Conservation (phyloP, 768 basidiomycete genomes). For the Macrolepiota fuliginosa region DNA sequence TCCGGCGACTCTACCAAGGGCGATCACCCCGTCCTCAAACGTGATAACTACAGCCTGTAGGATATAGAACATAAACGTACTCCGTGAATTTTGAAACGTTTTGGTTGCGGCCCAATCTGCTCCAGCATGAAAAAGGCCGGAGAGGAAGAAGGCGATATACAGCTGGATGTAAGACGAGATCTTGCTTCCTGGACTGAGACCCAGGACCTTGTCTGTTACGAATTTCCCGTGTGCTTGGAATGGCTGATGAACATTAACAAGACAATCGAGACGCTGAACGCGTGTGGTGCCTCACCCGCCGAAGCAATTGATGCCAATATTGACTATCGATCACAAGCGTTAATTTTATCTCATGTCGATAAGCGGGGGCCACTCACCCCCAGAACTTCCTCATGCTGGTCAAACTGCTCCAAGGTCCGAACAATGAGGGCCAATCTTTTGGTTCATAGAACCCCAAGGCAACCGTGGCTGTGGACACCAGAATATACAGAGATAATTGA, state of each 20-base stretch:
- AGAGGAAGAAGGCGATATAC: conserved; percentile 29
- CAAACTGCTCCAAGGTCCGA: neutral
- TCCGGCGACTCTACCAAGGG: conserved; percentile 15
- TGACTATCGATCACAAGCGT: conserved; percentile 17
- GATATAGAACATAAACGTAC: conserved; percentile 21
- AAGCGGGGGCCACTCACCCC: neutral
- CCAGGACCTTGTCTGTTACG: conserved; percentile 14
- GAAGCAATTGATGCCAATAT: conserved; percentile 30
- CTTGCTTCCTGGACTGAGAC: conserved; percentile 18
- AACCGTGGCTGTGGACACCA: neutral
- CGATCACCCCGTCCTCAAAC: conserved; percentile 27
- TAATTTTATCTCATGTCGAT: neutral
- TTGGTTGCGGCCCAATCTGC: conserved; percentile 8
- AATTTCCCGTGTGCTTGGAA: conserved; percentile 22
- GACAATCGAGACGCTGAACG: no score
- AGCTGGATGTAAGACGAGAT: conserved; percentile 27
- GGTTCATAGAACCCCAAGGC: neutral
- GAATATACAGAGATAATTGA: neutral
- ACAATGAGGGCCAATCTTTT: neutral
- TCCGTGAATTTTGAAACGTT: neutral
- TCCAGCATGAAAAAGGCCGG: conserved; percentile 24
- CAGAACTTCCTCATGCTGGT: neutral
- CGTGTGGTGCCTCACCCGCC: conserved; percentile 21
- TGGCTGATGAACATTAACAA: conserved; percentile 19
- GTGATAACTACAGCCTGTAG: conserved; percentile 29